A percentile compares a stretch with the other conserved stretches of the same genome.
Conservation (phyloP, 2,329 filamentous ascomycete species). For the Botrytis fragariae region DNA sequence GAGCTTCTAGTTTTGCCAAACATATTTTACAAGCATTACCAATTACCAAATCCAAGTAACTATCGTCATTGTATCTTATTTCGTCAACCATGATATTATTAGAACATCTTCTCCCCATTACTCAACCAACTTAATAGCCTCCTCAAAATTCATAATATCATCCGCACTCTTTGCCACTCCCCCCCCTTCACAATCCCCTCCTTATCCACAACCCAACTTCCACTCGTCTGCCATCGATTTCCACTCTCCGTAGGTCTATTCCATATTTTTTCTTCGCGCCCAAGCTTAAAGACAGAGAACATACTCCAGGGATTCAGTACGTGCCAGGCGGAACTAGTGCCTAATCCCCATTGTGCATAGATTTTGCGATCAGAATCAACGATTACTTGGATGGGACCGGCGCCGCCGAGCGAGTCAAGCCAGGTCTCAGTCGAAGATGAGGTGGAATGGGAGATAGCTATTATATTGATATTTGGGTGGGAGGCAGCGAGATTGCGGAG, state of each 20-base stretch:
- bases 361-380: slow-evolving; percentile 58
- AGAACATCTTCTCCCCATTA: slow-evolving; percentile 32
- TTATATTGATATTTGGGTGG: slow-evolving; percentile 52
- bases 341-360: slow-evolving; percentile 66
- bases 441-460: slow-evolving; percentile 61
- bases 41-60: neutral
- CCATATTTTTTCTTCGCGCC: slow-evolving; percentile 62
- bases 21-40: slow-evolving; percentile 1
- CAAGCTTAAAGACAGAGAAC: slow-evolving; percentile 56
- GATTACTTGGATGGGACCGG: slow-evolving; percentile 52
- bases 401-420: slow-evolving; percentile 31
- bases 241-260: slow-evolving; percentile 64
- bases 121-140: slow-evolving; percentile 36
- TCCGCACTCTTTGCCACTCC: slow-evolving; percentile 49
- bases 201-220: slow-evolving; percentile 60
- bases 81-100: neutral
- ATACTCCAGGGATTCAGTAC: slow-evolving; percentile 58
- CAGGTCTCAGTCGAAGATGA: slow-evolving; percentile 52
- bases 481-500: slow-evolving; percentile 52
- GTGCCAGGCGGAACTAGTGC: slow-evolving; percentile 56
- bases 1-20: neutral
- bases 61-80: neutral
- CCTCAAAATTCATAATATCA: slow-evolving; percentile 53
- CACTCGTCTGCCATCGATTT: slow-evolving; percentile 65
- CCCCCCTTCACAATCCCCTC: slow-evolving; percentile 52